Conservation (phyloP, 768 basidiomycete genomes). For the Rhizopogon vesiculosus region DNA sequence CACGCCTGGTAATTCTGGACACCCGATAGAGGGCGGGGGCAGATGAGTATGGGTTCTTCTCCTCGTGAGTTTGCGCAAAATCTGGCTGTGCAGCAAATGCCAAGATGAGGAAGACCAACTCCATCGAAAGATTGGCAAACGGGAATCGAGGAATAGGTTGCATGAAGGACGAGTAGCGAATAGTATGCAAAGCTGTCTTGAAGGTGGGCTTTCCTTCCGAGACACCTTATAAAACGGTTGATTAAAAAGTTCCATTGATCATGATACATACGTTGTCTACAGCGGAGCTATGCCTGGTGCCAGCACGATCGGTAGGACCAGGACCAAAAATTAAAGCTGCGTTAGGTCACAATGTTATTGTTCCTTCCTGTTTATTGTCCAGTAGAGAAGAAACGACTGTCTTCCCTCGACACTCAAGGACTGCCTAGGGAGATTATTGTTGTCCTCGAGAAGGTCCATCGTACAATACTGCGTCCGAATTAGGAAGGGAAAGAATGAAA, state of each 20-base stretch:
- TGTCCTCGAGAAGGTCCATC: conserved; percentile 1
- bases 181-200: not conserved
- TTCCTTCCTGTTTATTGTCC: too few relatives aligned
- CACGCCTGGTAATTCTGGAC: conserved; percentile 27
- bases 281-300: not conserved
- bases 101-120: conserved; percentile 32
- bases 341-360: not conserved
- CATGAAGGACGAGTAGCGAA: not conserved
- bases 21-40: conserved; percentile 29
- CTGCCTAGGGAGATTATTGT: too few relatives aligned
- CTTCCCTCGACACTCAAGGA: too few relatives aligned
- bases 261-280: not conserved
- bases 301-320: too few relatives aligned
- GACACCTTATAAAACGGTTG: not conserved
- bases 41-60: conserved; percentile 14
- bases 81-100: conserved; percentile 26
- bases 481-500: not conserved
- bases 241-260: not conserved
- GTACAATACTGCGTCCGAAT: conserved; percentile 2
- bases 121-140: conserved; percentile 27
- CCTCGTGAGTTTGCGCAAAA: conserved; percentile 2
- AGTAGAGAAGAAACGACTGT: too few relatives aligned
- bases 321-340: not conserved
- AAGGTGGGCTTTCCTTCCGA: not conserved
- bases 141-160: conserved; percentile 1